These are phyloP conservation scores for Verticillium nonalfalfae DNA, from an alignment of 2,329 filamentous ascomycete genomes.

Conservation along the genomic window DNA sequence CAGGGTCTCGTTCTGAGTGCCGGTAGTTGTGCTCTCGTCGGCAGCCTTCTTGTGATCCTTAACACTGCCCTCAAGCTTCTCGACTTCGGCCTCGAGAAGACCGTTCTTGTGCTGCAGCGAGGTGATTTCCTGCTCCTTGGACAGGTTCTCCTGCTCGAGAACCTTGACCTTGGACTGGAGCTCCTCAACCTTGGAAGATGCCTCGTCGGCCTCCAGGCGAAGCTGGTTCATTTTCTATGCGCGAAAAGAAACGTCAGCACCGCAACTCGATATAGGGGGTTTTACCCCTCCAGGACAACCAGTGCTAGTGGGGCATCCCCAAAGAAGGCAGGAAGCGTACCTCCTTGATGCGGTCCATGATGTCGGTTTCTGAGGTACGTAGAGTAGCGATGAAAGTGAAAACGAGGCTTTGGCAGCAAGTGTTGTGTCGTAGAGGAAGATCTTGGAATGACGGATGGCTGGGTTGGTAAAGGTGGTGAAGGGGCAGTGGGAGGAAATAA, in stretches of 20 bases:
- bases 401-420: background rate
- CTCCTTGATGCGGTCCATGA: slow-evolving; percentile 87
- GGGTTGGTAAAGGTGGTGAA: background rate
- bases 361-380: background rate
- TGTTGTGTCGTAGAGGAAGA: background rate
- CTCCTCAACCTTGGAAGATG: slow-evolving; percentile 76
- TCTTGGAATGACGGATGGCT: background rate
- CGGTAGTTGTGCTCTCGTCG: slow-evolving; percentile 74
- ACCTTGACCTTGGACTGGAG: slow-evolving; percentile 80
- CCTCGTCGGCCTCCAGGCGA: slow-evolving; percentile 88
- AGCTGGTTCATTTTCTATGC: slow-evolving; percentile 87
- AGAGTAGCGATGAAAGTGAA: background rate
- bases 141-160: slow-evolving; percentile 89
- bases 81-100: slow-evolving; percentile 81
- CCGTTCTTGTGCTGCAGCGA: slow-evolving; percentile 94
- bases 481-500: slow-evolving; percentile 16
- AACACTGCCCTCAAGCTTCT: slow-evolving; percentile 80
- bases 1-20: slow-evolving; percentile 86
- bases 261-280: slow-evolving; percentile 6
- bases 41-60: slow-evolving; percentile 84
- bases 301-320: slow-evolving; percentile 18
- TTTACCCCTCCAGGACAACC: slow-evolving; percentile 14
- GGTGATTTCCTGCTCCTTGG: slow-evolving; percentile 97
- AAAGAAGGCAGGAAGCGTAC: slow-evolving; percentile 46
- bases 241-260: slow-evolving; percentile 9